Percentiles rank a stretch among this genome's conserved stretches.
These are phyloP conservation scores for Leptomonas pyrrhocoris DNA, from an alignment of 208 protist species.

Conservation along the genomic window DNA sequence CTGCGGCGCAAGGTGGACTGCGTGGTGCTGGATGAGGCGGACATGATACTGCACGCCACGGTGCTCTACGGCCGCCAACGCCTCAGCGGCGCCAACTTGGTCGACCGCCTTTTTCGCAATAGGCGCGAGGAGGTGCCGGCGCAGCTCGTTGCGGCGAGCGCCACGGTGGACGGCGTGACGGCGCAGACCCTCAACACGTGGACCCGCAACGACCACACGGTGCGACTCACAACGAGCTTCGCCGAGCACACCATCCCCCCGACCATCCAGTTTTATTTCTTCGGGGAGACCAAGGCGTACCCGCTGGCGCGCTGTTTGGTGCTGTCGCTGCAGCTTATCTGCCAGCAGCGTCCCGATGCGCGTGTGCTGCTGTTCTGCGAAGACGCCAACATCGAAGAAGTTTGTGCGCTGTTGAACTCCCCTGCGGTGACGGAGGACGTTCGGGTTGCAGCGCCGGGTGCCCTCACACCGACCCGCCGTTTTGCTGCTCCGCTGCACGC, in stretches of 20 bases:
- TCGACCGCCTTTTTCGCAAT: slow-evolving; percentile 81
- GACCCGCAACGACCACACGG: slow-evolving; percentile 87
- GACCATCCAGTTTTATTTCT: slow-evolving; percentile 87
- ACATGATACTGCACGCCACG: slow-evolving; percentile 63
- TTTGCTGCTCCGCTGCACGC: slow-evolving; percentile 26
- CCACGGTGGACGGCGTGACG: slow-evolving; percentile 83
- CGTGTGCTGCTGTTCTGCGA: slow-evolving; percentile 84
- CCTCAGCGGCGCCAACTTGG: slow-evolving; percentile 67
- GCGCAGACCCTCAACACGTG: slow-evolving; percentile 86
- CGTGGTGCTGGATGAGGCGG: slow-evolving; percentile 89
- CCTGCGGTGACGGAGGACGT: slow-evolving; percentile 13
- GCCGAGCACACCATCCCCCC: slow-evolving; percentile 85
- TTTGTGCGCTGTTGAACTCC: slow-evolving; percentile 46
- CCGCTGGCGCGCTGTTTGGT: slow-evolving; percentile 52
- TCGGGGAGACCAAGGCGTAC: slow-evolving; percentile 40
- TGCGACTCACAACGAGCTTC: slow-evolving; percentile 89
- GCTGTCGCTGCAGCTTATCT: slow-evolving; percentile 74
- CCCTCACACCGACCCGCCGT: slow-evolving; percentile 3
- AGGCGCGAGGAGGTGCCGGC: slow-evolving; percentile 81
- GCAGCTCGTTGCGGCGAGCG: slow-evolving; percentile 85
- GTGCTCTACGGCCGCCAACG: slow-evolving; percentile 38
- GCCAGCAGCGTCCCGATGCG: slow-evolving; percentile 48
- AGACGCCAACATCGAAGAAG: slow-evolving; percentile 33
- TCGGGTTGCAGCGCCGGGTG: slow-evolving; percentile 13
- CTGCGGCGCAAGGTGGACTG: slow-evolving; percentile 90